These are phyloP conservation scores for Myochromella boudieri DNA, from an alignment of 768 basidiomycete genomes.

Conservation along the genomic window DNA sequence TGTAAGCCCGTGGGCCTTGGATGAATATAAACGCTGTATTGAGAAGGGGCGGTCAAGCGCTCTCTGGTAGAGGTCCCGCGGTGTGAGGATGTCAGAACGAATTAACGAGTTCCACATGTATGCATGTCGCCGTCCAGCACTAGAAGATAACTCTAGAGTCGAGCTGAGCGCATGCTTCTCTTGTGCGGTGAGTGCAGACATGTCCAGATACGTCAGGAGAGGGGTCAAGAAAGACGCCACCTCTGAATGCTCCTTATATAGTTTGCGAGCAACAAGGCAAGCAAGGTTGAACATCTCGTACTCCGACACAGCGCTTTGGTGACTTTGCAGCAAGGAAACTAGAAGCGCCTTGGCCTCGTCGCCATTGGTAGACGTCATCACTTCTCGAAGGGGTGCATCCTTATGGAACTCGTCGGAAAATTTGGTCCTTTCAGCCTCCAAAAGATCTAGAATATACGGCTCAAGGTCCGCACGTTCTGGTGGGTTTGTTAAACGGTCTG, in stretches of 20 bases:
- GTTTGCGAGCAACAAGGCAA: constrained; percentile 41
- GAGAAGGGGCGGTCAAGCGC: constrained; percentile 52
- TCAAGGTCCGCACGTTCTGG: constrained; percentile 39
- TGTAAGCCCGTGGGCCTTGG: constrained; percentile 45
- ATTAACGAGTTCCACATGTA: constrained; percentile 65
- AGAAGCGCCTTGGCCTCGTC: constrained; percentile 45
- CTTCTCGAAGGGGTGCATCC: constrained; percentile 20
- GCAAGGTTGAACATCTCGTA: constrained; percentile 59
- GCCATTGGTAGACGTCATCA: constrained; percentile 22
- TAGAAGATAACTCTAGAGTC: constrained; percentile 36
- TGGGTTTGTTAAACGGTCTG: constrained; percentile 51
- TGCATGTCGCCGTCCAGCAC: constrained; percentile 44
- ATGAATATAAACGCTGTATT: constrained; percentile 62
- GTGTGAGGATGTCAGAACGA: constrained; percentile 57
- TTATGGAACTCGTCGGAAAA: constrained; percentile 47
- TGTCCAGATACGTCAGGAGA: constrained; percentile 52
- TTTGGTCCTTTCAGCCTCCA: constrained; percentile 42
- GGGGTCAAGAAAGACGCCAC: no score
- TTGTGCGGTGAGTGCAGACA: constrained; percentile 50
- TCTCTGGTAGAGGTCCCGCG: constrained; percentile 49
- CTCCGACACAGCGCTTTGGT: constrained; percentile 57
- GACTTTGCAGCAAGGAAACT: constrained; percentile 44
- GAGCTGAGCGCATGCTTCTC: constrained; percentile 54
- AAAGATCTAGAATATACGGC: constrained; percentile 50
- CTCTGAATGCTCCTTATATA: constrained; percentile 43